Base-by-base conservation (phyloP, 164 flowering plant genomes). In the Chimonanthus praecox region DNA sequence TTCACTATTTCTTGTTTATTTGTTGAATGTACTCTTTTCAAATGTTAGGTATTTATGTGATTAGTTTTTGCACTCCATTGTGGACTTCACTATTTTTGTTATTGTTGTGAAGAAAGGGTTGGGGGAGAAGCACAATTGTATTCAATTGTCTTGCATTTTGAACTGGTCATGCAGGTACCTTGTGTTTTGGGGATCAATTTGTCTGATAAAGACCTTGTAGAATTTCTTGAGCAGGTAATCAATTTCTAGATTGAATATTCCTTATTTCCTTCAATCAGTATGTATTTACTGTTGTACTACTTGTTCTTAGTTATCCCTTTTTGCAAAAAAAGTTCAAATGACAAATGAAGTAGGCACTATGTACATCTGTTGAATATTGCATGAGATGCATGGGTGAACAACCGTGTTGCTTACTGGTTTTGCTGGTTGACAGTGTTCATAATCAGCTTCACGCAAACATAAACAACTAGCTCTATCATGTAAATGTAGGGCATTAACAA, bases 171-270 rank as follows among this genome's bases (percentile, higher is more conserved):
- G 81, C 84, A 94, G 98, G 99, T 96, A 43, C 99, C 99, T 10
- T 89, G 98, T 82, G 88, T 96, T 70, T 76, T 96, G 79, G 99
- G 97, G 69, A 93, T 94, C 78, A 87, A 87, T 72, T 84, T 96
- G 70, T 84, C 94, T 49, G 97, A 93, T 65, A 74, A 77, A 4
- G 98, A 96, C 83, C 92, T 96, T 71, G 43, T 89, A 69, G 98
- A 94, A 78, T 96, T 85, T 81, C 88, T 96, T 73, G 95, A 92
- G 71, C 99, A 94, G 97, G 99, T 94, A 82, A 54, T 5, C 47
- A 66, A 44, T 66, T 16, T 66, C 48, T 43, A 54, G 60, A 11
- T 13, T 54, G 2, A 33, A 13, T 54, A 11, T 13, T 7, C 60
- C 60, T 54, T 54, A 54, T 54, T 54, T 54, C 4, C 33, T 33